Base-by-base conservation (phyloP, 2,329 filamentous ascomycete species). In the Calonectria montana region DNA sequence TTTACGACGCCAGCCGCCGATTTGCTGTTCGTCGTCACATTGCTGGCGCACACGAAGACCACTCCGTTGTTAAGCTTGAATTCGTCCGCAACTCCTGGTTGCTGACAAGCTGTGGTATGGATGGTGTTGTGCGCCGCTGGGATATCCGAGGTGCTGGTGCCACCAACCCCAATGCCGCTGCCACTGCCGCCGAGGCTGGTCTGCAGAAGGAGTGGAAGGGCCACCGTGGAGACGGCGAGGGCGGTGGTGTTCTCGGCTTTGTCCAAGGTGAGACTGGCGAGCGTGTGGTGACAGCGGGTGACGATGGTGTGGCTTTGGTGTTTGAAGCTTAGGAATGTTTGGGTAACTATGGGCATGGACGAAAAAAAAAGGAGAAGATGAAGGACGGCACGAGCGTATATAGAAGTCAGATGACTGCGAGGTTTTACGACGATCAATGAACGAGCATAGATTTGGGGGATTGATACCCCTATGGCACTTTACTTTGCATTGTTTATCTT, bases 121-220 rank as follows among this genome's bases (percentile, higher is more conserved):
- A 99, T 80, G 96, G 97, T 21, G 95, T 96, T 0, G 91, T 99
- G 23, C 89, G 94, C 79, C 88, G 96, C 72, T 99, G 97, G 97
- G 96, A 99, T 84, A 81, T 91, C 65, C 84, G 88, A n/a, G 88
- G 88, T n/a, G 84, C 80, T 25, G 81, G 80, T 13, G 73, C 75
- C 2, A 80, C 82, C 5, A 79, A 81, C 48, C 77, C 76, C 7
- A 80, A 78, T 53, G 80, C 77, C 7, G 70, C 79, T 1, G 78
- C 78, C 18, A 78, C 76, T 10, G 78, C 83, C 16, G 91, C 88
- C 10, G 91, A 84, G 23, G 78, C 91, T 65, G 95, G 94, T 0
- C 85, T 97, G 65, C 85, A 94, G 27, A 93, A 92, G 75, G 96
- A 98, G 84, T 98, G 96, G 96, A 95, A 89, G 83, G 97, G 97